phyloP scores from a whole-genome alignment of 2,329 filamentous ascomycete genomes.

The Paraconiothyrium brasiliense region DNA sequence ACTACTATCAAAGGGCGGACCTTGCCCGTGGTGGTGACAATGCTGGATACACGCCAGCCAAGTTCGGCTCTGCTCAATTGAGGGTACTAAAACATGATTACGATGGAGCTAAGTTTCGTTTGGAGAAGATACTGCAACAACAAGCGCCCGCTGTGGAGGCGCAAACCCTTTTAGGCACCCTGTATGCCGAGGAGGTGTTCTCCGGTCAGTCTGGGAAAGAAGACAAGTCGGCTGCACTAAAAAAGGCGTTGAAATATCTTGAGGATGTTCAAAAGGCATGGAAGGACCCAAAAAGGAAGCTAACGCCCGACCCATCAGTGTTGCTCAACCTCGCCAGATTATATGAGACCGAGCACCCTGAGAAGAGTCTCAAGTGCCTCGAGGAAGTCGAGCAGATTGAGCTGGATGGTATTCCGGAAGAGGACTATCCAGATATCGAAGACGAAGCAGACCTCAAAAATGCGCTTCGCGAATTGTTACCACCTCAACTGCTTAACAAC shows the following conservation, averaged over 20 bases:
- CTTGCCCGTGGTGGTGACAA: slow-evolving; percentile 92
- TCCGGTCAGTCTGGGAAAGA: slow-evolving; percentile 77
- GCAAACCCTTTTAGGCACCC: slow-evolving; percentile 87
- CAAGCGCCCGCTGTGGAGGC: slow-evolving; percentile 82
- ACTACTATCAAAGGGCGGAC: slow-evolving; percentile 90
- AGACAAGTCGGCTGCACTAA: slow-evolving; percentile 84
- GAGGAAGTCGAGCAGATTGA: slow-evolving; percentile 93
- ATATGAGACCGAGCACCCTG: slow-evolving; percentile 85
- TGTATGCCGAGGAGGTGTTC: slow-evolving; percentile 96
- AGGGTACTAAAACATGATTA: slow-evolving; percentile 84
- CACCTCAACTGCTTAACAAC: slow-evolving; percentile 94
- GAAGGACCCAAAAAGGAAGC: slow-evolving; percentile 90
- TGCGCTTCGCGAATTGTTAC: slow-evolving; percentile 77
- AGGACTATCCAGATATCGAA: slow-evolving; percentile 67
- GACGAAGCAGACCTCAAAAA: slow-evolving; percentile 61
- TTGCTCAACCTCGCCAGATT: slow-evolving; percentile 90
- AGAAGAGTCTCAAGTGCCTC: slow-evolving; percentile 91
- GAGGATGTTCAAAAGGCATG: slow-evolving; percentile 86
- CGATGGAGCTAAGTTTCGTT: slow-evolving; percentile 88
- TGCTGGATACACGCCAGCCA: slow-evolving; percentile 89
- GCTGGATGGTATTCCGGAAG: slow-evolving; percentile 76
- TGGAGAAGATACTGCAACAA: slow-evolving; percentile 94
- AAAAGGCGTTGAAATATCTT: slow-evolving; percentile 85
- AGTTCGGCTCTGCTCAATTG: slow-evolving; percentile 92
- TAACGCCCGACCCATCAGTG: slow-evolving; percentile 83